A percentile compares a stretch with the other conserved stretches of the same genome.
Conservation (phyloP, 352 stramenopile genomes). For the Phytophthora chlamydospora region DNA sequence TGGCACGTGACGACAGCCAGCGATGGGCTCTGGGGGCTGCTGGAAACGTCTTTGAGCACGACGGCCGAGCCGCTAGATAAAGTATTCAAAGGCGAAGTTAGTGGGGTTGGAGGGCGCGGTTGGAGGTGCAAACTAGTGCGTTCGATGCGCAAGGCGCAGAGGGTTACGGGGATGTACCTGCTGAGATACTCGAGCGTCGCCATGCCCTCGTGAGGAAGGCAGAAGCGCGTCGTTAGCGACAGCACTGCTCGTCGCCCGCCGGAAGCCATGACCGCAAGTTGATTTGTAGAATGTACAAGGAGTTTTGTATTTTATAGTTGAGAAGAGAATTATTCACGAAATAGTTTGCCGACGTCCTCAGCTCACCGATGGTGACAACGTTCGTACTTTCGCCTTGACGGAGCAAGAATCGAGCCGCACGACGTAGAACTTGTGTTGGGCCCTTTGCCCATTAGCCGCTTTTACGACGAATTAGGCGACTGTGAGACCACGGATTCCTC, state of each 20-base stretch:
- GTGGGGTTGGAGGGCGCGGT: slow-evolving; percentile 3
- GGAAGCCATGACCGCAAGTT: slow-evolving; percentile 14
- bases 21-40: slow-evolving; percentile 4
- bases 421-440: no score
- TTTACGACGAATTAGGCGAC: no score
- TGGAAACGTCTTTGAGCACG: slow-evolving; percentile 22
- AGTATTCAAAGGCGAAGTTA: slow-evolving; percentile 9
- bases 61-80: slow-evolving; percentile 66
- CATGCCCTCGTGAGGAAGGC: slow-evolving; percentile 83
- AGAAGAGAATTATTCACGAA: no score
- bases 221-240: slow-evolving; percentile 82
- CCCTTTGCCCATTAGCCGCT: no score
- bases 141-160: slow-evolving; percentile 4
- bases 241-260: slow-evolving; percentile 52
- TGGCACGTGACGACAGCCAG: slow-evolving; percentile 72
- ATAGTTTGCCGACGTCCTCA: no score
- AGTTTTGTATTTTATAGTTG: no score
- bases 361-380: no score
- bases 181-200: slow-evolving; percentile 76
- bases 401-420: no score
- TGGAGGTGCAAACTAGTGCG: neutral
- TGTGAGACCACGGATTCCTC: no score
- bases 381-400: no score
- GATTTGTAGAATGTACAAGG: no score
- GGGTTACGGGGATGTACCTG: slow-evolving; percentile 30